These are phyloP conservation scores for Iris macrosiphon DNA, from an alignment of 106 monocot species.

Conservation along the genomic window DNA sequence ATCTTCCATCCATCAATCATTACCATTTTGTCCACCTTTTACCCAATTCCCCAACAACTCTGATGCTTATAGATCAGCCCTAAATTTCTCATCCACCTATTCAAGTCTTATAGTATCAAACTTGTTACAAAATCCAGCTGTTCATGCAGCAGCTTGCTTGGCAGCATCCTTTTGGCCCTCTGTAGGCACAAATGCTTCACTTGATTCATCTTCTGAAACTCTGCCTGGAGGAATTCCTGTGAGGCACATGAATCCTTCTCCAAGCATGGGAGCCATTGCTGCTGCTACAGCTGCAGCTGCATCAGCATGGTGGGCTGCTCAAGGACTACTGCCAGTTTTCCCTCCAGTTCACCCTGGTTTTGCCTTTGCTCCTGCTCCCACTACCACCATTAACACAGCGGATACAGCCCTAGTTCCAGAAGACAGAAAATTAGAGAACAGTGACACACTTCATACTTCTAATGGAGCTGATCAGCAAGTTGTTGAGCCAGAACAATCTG, in stretches of 20 bases:
- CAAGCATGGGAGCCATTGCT: constrained; percentile 56
- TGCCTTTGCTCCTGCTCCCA: constrained; percentile 26
- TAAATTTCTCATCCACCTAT: constrained; percentile 55
- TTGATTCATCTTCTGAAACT: constrained; percentile 23
- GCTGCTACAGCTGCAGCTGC: constrained; percentile 89
- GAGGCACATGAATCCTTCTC: constrained; percentile 17
- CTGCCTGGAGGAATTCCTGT: constrained; percentile 8
- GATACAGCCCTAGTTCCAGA: constrained; percentile 4
- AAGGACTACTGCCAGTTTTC: constrained; percentile 60
- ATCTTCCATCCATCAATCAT: constrained; percentile 20
- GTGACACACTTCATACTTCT: not conserved
- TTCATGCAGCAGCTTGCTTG: constrained; percentile 69
- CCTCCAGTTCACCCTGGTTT: constrained; percentile 41
- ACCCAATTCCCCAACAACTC: constrained; percentile 18
- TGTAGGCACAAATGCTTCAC: constrained; percentile 15
- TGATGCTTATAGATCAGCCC: constrained; percentile 41
- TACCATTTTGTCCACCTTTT: constrained; percentile 35
- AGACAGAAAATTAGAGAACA: constrained; percentile 6
- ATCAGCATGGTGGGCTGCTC: constrained; percentile 86
- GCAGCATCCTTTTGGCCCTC: constrained; percentile 78
- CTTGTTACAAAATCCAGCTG: constrained; percentile 72
- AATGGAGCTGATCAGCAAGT: constrained; percentile 5
- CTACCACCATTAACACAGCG: constrained; percentile 11
- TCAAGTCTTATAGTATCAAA: constrained; percentile 60
- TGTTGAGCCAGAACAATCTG: constrained; percentile 14